Base-by-base conservation (phyloP, 805 yeast species). In the Saturnispora saitoi region DNA sequence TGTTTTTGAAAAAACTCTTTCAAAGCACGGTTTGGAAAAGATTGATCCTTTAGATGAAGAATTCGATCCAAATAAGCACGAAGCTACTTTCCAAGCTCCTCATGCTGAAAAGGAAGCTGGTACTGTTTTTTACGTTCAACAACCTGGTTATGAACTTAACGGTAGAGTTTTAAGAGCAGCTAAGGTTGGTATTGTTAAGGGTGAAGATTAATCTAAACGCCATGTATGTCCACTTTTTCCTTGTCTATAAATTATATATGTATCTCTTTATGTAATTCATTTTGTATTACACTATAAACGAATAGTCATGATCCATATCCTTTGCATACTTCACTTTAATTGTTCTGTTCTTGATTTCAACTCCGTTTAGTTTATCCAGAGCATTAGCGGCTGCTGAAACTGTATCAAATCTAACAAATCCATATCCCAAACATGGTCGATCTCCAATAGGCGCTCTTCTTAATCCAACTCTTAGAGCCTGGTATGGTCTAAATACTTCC, bases 91-190 rank as follows among this genome's bases (percentile, higher is more conserved):
- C 68, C 93, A 89, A 71, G 70, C 85, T 48, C 84, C 91, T 31
- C 86, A 83, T 61, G 86, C 90, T 43, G 93, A 79, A 58, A 86
- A 87, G 68, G 91, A 86, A 68, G 86, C 96, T 15, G 96, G 96
- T 51, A 83, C 96, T 26, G 87, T 89, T 51, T 85, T 90, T 80
- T 86, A 79, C 61, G 96, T 90, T 51, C 96, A 89, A 70, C 96
- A 86, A 70, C 76, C 83, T 22, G 97, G 97, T 39, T 89, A 82
- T 71, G 80, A 83, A 51, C 75, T 88, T 61, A 88, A 88, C 70
- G 80, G 83, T 58, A 78, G 97, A 65, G 95, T 89, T 31, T 75
- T 89, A 64, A 80, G 97, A 70, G 95, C 97, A 30, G 96, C 97
- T 51, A 89, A 89, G 75, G 97, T 89, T 56, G 97, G 97, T 58